These are phyloP conservation scores for Jackrogersella minutella DNA, from an alignment of 495 filamentous ascomycete species.

Conservation along the genomic window DNA sequence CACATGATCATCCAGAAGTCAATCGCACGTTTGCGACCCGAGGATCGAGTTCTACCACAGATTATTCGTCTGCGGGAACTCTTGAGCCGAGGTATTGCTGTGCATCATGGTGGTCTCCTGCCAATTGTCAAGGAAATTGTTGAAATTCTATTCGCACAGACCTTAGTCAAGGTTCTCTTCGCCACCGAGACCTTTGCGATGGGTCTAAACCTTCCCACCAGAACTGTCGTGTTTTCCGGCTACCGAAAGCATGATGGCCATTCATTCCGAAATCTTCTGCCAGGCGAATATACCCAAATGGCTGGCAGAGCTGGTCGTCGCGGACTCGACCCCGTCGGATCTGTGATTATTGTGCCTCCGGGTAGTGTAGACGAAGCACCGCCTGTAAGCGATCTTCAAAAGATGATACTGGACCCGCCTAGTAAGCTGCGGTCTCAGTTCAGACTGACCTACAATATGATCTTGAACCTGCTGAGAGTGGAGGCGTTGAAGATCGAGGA, in stretches of 20 bases:
- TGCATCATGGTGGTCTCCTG: conserved; percentile 93
- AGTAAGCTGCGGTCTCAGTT: conserved; percentile 97
- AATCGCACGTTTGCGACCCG: conserved; percentile 87
- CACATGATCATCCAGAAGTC: conserved; percentile 99
- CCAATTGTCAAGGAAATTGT: conserved; percentile 99
- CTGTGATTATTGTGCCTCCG: conserved; percentile 88
- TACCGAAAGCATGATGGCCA: conserved; percentile 96
- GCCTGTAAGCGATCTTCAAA: conserved; percentile 76
- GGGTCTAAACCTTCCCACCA: conserved; percentile 93
- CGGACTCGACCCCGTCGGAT: conserved; percentile 90
- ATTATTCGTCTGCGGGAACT: conserved; percentile 88
- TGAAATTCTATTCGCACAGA: conserved; percentile 94
- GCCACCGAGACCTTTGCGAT: conserved; percentile 99
- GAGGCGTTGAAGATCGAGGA: conserved; percentile 98
- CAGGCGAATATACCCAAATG: conserved; percentile 99
- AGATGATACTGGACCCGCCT: conserved; percentile 96
- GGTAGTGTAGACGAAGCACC: conserved; percentile 85
- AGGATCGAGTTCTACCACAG: conserved; percentile 88
- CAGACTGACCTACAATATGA: conserved; percentile 98
- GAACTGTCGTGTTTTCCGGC: conserved; percentile 97
- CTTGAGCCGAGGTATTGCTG: conserved; percentile 86
- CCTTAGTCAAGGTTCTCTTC: conserved; percentile 94
- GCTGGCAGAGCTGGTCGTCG: conserved; percentile 92
- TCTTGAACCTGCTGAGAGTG: conserved; percentile 91
- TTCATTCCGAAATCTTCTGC: conserved; percentile 85